phyloP scores from a whole-genome alignment of 768 basidiomycete genomes.

The Collybia sp. region DNA sequence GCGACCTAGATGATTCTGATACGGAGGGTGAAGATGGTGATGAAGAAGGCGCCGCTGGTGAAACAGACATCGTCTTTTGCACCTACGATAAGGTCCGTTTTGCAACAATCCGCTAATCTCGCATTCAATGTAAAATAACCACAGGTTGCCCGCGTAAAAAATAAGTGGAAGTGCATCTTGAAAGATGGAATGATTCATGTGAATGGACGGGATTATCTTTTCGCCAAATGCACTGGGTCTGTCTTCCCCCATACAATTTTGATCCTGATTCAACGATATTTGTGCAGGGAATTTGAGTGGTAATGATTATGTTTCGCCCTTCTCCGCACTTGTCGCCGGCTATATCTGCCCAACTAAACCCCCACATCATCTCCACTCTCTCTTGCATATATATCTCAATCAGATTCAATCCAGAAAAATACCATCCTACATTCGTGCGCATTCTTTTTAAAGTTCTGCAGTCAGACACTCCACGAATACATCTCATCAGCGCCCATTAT shows the following conservation, averaged over 20 bases:
- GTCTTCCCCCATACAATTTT: neutral
- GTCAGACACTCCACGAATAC: no score
- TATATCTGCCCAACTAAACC: no score
- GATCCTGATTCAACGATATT: neutral
- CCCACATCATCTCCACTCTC: no score
- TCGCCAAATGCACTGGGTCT: constrained; percentile 91
- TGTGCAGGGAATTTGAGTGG: constrained; percentile 38
- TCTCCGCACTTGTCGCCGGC: no score
- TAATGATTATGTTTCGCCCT: constrained; percentile 10
- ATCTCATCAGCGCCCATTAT: no score
- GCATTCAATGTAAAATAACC: neutral
- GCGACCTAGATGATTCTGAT: constrained; percentile 94
- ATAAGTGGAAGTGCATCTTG: constrained; percentile 98
- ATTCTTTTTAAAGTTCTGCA: no score
- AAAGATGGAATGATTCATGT: constrained; percentile 98
- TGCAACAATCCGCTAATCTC: no score
- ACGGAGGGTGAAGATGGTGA: constrained; percentile 82
- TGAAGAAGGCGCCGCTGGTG: constrained; percentile 68
- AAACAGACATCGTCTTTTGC: constrained; percentile 94
- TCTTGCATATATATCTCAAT: no score
- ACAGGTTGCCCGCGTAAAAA: constrained; percentile 98
- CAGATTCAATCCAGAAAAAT: no score
- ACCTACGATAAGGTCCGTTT: constrained; percentile 90
- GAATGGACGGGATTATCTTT: constrained; percentile 96
- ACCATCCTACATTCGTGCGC: no score